Evolutionary conservation across 257 asterid genomes (phyloP).

Genomic region (Fraxinus cuspidata): DNA sequence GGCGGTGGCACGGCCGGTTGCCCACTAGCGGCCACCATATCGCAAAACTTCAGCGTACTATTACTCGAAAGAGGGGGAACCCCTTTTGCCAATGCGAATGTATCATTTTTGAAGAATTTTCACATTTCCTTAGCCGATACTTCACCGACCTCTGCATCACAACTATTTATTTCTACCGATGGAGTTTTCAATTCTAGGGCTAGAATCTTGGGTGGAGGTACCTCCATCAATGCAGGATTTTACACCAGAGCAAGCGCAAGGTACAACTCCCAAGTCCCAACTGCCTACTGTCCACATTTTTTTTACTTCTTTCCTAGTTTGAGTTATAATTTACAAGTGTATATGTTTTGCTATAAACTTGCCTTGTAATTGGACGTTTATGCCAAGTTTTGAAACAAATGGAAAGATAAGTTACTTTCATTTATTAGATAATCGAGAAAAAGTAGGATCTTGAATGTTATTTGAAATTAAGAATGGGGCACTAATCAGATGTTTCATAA

Average conservation of each 20-base stretch:
- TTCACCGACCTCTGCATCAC: conserved; percentile 83
- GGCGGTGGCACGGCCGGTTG: conserved; percentile 99
- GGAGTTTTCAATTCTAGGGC: conserved; percentile 89
- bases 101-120: conserved; percentile 80
- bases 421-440: neutral
- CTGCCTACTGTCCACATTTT: neutral
- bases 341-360: neutral
- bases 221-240: conserved; percentile 87
- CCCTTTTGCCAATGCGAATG: conserved; percentile 79
- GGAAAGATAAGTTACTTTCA: neutral
- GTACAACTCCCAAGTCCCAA: conserved; percentile 47
- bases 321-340: neutral
- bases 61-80: conserved; percentile 89
- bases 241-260: conserved; percentile 87
- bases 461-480: too few species aligned
- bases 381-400: neutral
- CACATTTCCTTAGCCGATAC: conserved; percentile 78
- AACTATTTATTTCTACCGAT: conserved; percentile 82
- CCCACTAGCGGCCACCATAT: conserved; percentile 85
- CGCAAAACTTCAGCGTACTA: conserved; percentile 70
- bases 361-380: neutral
- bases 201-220: conserved; percentile 89
- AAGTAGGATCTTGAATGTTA: too few species aligned
- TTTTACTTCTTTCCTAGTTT: neutral
- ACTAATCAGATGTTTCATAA: too few species aligned